Percentiles rank a stretch among this genome's conserved stretches.
Evolutionary conservation across 768 basidiomycete genomes (phyloP).

Genomic region (Candolleomyces efflorescens): DNA sequence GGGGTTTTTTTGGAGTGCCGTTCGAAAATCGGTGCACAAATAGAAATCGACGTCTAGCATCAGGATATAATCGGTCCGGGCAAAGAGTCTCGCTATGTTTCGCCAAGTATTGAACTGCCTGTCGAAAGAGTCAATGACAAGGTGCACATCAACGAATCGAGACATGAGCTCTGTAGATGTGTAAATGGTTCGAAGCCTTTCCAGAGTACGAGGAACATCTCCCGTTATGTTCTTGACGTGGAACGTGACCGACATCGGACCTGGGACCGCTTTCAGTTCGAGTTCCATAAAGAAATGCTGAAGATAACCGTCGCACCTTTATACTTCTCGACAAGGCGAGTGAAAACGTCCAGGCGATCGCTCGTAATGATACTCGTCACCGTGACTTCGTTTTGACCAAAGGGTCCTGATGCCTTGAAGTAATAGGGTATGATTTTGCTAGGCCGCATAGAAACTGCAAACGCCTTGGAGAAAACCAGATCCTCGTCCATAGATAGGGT

Average conservation of each 20-base stretch:
- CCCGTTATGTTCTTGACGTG: slow-evolving; percentile 58
- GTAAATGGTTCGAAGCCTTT: slow-evolving; percentile 64
- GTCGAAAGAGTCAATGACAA: slow-evolving; percentile 76
- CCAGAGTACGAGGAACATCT: slow-evolving; percentile 47
- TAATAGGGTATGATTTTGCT: slow-evolving; percentile 79
- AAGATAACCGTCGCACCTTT: slow-evolving; percentile 43
- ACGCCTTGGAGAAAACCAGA: slow-evolving; percentile 64
- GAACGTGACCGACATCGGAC: slow-evolving; percentile 81
- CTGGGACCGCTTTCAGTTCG: slow-evolving; percentile 30
- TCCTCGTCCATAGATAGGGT: slow-evolving; percentile 37
- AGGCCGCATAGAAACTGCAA: slow-evolving; percentile 65
- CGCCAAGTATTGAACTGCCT: slow-evolving; percentile 91
- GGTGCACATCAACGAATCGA: slow-evolving; percentile 76
- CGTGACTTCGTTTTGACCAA: slow-evolving; percentile 68
- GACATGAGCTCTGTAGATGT: slow-evolving; percentile 61
- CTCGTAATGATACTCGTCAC: slow-evolving; percentile 83
- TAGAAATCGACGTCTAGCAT: slow-evolving; percentile 92
- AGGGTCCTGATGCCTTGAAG: slow-evolving; percentile 57
- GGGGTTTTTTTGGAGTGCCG: slow-evolving; percentile 43
- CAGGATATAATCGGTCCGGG: slow-evolving; percentile 81
- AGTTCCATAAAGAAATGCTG: neutral
- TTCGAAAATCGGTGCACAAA: slow-evolving; percentile 76
- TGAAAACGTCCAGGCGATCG: slow-evolving; percentile 71
- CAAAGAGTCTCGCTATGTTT: slow-evolving; percentile 80
- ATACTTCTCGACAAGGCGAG: slow-evolving; percentile 70